phyloP scores from a whole-genome alignment of 176 grass and related monocot genomes.

The Oryza officinalis region DNA sequence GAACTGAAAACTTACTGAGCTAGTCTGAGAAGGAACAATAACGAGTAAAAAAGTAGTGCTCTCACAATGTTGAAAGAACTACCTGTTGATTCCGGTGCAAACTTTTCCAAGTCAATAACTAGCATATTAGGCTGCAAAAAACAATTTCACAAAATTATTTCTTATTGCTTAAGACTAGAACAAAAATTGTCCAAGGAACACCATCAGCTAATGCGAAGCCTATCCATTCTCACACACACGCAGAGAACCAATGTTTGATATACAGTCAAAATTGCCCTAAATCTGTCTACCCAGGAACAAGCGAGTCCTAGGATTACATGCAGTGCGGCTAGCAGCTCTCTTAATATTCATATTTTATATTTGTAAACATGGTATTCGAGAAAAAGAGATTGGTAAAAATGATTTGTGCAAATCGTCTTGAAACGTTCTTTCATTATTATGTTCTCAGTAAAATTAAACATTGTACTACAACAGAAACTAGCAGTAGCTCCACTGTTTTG shows the following conservation, averaged over 20 bases:
- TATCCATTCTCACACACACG: not conserved
- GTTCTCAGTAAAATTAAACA: not conserved
- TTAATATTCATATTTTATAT: not conserved
- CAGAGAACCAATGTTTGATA: not conserved
- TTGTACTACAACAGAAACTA: not conserved
- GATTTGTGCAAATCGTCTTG: not conserved
- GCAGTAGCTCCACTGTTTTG: not conserved
- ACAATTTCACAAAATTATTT: constrained; percentile 13
- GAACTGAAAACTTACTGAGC: not conserved
- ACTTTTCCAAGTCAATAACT: constrained; percentile 96
- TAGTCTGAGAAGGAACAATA: not conserved
- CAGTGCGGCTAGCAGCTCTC: not conserved
- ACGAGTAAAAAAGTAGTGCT: not conserved
- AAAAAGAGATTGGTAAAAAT: too few species aligned
- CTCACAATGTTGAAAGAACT: constrained; percentile 16
- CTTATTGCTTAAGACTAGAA: constrained; percentile 10
- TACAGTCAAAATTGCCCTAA: not conserved
- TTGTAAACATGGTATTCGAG: not conserved
- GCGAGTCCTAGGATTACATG: not conserved
- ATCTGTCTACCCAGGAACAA: not conserved
- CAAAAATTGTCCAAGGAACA: not conserved
- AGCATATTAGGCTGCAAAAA: constrained; percentile 92
- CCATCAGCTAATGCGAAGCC: not conserved
- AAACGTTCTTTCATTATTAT: not conserved
- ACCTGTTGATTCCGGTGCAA: constrained; percentile 70